Conservation (phyloP, 106 monocot genomes). For the Acanthochlamys bracteata region DNA sequence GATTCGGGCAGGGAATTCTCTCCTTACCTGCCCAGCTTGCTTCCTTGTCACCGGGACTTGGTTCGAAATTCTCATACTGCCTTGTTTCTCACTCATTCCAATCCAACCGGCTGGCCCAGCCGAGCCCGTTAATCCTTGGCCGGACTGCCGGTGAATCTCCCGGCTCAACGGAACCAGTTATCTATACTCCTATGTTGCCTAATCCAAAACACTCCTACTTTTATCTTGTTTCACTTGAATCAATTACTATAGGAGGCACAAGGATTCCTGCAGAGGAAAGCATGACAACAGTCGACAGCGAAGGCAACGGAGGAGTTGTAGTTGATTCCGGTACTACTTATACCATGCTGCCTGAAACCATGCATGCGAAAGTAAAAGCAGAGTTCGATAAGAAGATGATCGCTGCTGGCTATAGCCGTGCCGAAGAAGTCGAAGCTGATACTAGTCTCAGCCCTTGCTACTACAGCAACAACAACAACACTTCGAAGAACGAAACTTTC, state of each 20-base stretch:
- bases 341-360: conserved; percentile 66
- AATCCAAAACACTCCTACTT: conserved; percentile 73
- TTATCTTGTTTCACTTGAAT: conserved; percentile 63
- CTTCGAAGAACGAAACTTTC: not conserved
- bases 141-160: conserved; percentile 16
- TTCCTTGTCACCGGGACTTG: conserved; percentile 42
- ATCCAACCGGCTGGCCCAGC: conserved; percentile 25
- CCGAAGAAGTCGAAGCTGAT: conserved; percentile 29
- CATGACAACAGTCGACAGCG: conserved; percentile 24
- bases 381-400: conserved; percentile 50
- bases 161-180: conserved; percentile 11
- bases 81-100: conserved; percentile 67
- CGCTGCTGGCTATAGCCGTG: conserved; percentile 21
- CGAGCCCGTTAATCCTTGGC: conserved; percentile 82
- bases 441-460: conserved; percentile 71
- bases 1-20: conserved; percentile 76
- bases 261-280: conserved; percentile 20
- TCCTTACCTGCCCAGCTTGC: conserved; percentile 81
- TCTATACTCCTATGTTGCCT: conserved; percentile 69
- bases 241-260: conserved; percentile 45
- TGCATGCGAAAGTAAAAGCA: conserved; percentile 14
- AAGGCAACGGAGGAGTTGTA: conserved; percentile 68
- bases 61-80: conserved; percentile 59
- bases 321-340: conserved; percentile 90
- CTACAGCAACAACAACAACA: conserved; percentile 4